These are phyloP conservation scores for Grigorovia yakushimaensis DNA, from an alignment of 805 yeast genomes.

Conservation along the genomic window DNA sequence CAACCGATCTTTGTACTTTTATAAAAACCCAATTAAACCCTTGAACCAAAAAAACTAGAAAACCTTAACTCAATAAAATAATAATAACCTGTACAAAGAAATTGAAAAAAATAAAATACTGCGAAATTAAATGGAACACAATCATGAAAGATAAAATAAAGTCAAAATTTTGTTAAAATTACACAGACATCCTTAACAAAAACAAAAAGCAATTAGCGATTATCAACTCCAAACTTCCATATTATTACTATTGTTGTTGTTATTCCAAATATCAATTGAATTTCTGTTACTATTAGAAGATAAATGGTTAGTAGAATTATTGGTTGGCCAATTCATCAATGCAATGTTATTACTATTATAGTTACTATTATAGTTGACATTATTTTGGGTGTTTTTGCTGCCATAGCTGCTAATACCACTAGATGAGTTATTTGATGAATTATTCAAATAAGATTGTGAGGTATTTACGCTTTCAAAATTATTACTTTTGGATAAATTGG, in stretches of 20 bases:
- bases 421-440: neutral
- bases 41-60: neutral
- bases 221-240: constrained; percentile 33
- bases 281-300: constrained; percentile 3
- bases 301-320: neutral
- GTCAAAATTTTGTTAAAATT: too few species aligned
- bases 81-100: too few species aligned
- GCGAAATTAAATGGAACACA: too few species aligned
- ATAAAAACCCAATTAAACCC: neutral
- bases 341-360: neutral
- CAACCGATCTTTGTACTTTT: neutral
- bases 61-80: neutral
- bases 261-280: constrained; percentile 6
- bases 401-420: neutral
- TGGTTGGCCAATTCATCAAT: neutral
- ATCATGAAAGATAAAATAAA: too few species aligned
- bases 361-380: neutral
- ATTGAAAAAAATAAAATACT: neutral
- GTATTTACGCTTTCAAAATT: neutral
- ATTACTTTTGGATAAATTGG: neutral
- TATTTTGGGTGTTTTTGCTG: neutral
- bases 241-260: constrained; percentile 25
- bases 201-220: too few species aligned
- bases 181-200: too few species aligned
- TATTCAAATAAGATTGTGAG: neutral